These are phyloP conservation scores for Fusarium sp. DNA, from an alignment of 2,329 filamentous ascomycete genomes.

Conservation along the genomic window DNA sequence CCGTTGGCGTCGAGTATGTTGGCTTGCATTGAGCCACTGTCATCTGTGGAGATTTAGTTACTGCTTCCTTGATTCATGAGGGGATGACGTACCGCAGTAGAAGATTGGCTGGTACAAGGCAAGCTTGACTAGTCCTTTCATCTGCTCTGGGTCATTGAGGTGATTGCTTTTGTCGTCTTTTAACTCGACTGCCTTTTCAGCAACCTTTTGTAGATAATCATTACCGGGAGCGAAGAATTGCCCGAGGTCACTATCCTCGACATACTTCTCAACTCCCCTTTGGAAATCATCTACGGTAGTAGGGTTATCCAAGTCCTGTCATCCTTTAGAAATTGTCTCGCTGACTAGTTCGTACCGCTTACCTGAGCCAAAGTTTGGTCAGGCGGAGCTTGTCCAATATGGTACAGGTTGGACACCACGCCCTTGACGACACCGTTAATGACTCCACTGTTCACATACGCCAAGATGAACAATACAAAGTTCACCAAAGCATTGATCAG, in stretches of 20 bases:
- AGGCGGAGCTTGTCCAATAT: neutral
- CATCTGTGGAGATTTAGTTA: neutral
- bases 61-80: neutral
- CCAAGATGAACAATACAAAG: neutral
- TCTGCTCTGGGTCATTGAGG: neutral
- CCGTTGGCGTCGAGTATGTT: neutral
- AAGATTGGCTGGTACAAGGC: neutral
- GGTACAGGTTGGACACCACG: neutral
- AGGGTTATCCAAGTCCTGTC: neutral
- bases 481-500: neutral
- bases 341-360: fast-evolving
- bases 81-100: neutral
- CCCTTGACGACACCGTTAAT: neutral
- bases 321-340: fast-evolving
- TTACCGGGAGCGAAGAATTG: neutral
- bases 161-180: neutral
- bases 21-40: neutral
- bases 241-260: neutral
- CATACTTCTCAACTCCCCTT: neutral
- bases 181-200: neutral
- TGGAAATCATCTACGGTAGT: neutral
- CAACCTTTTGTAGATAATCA: neutral
- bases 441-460: neutral
- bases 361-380: neutral
- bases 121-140: neutral